Evolutionary conservation across 202 grass and related monocot species (phyloP).

Genomic region (Digitaria exilis): DNA sequence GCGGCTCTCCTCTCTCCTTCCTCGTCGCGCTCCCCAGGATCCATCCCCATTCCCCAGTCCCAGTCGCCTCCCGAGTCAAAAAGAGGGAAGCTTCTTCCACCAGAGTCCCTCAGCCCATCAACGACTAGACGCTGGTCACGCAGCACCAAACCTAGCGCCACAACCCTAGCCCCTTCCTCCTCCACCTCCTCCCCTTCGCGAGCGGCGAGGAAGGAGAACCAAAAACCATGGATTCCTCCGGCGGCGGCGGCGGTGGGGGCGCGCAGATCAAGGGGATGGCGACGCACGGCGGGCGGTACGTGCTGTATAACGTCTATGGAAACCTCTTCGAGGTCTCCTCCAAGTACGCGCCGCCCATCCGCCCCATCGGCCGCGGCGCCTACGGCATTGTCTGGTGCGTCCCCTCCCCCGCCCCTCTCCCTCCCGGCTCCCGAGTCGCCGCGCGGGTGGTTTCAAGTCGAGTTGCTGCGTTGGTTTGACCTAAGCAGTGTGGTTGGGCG

Average conservation of each 20-base stretch:
- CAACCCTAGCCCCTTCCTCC: not conserved
- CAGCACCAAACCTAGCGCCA: constrained; percentile 33
- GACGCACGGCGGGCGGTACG: constrained; percentile 81
- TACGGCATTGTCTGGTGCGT: constrained; percentile 99
- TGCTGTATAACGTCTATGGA: constrained; percentile 94
- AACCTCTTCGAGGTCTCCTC: constrained; percentile 88
- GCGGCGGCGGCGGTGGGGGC: constrained; percentile 29
- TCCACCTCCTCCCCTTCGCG: not conserved
- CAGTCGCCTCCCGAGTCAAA: constrained; percentile 56
- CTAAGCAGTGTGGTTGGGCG: not conserved
- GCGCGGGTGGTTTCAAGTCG: not conserved
- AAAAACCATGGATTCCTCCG: constrained; percentile 43
- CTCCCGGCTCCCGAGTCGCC: not conserved
- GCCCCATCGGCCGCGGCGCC: constrained; percentile 89
- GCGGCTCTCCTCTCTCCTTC: constrained; percentile 7
- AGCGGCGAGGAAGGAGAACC: not conserved
- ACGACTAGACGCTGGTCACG: constrained; percentile 47
- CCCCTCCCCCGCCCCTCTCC: not conserved
- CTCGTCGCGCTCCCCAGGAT: not conserved
- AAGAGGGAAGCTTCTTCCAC: constrained; percentile 55
- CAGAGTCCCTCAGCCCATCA: constrained; percentile 24
- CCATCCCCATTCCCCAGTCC: constrained; percentile 2
- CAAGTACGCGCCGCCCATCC: constrained; percentile 90
- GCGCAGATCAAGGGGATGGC: constrained; percentile 66
- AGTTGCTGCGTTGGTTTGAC: constrained; percentile 5